Conservation (phyloP, 2,329 filamentous ascomycete genomes). For the Ceratocystiopsis minuta region DNA sequence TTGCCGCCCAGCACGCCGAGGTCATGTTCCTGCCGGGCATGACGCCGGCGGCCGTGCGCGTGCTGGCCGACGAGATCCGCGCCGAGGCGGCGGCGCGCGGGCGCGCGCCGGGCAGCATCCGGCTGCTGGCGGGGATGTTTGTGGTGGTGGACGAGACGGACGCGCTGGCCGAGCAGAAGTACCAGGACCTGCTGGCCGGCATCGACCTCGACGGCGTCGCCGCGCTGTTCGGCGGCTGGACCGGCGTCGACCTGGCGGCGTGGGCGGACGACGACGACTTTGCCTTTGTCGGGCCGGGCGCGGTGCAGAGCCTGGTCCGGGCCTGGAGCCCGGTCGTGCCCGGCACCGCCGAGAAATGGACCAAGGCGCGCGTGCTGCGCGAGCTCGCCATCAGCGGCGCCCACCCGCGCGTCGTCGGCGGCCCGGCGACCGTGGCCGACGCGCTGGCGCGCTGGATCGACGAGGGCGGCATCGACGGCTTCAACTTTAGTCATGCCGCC, state of each 20-base stretch:
- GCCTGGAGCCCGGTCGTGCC: constrained; percentile 6
- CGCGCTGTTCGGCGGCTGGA: constrained; percentile 11
- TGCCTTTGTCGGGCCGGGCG: constrained; percentile 20
- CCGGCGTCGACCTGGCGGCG: constrained; percentile 13
- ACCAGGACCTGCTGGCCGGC: constrained; percentile 15
- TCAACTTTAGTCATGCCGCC: constrained; percentile 37
- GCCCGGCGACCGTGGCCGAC: constrained; percentile 47
- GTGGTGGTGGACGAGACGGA: constrained; percentile 8
- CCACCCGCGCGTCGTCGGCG: constrained; percentile 33
- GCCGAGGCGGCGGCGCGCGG: constrained; percentile 13
- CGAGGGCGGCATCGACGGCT: constrained; percentile 55
- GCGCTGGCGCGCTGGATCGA: constrained; percentile 47
- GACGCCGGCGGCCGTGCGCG: constrained; percentile 3
- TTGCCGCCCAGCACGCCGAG: constrained; percentile 12
- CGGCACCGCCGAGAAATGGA: constrained; percentile 43
- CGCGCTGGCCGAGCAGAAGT: constrained; percentile 11
- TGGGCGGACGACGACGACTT: constrained; percentile 21
- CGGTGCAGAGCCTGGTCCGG: constrained; percentile 15
- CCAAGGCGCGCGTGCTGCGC: constrained; percentile 49
- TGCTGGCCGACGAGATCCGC: constrained; percentile 6
- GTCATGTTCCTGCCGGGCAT: constrained; percentile 10
- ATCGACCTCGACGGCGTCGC: constrained; percentile 9
- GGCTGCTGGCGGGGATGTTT: constrained; percentile 9
- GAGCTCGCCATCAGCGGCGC: constrained; percentile 14
- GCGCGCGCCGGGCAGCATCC: constrained; percentile 9